Percentiles rank a stretch among this genome's conserved stretches.
These are phyloP conservation scores for Aureobasidium namibiae DNA, from an alignment of 2,329 filamentous ascomycete genomes.

Conservation along the genomic window DNA sequence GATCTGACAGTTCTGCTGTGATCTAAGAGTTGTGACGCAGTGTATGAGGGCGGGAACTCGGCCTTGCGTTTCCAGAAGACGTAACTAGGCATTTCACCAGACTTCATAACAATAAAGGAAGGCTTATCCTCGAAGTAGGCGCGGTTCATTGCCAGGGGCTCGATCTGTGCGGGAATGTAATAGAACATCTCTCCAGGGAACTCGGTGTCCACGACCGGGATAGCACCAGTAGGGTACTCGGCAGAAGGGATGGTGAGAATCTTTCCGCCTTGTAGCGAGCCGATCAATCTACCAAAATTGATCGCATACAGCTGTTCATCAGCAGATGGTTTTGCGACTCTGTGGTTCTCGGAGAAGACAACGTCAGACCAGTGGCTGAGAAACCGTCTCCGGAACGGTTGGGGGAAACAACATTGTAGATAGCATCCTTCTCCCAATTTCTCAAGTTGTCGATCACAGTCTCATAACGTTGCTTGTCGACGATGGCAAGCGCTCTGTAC, in stretches of 20 bases:
- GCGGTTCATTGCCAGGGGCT: not conserved
- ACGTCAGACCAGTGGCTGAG: not conserved
- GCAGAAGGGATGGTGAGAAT: not conserved
- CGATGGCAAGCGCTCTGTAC: not conserved
- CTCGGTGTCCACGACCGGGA: not conserved
- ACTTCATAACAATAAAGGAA: not conserved
- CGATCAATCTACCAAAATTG: not conserved
- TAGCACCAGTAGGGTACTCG: not conserved
- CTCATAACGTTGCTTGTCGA: not conserved
- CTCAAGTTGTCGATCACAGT: not conserved
- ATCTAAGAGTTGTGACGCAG: not conserved
- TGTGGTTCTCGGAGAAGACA: not conserved
- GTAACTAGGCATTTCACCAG: not conserved
- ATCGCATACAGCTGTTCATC: not conserved
- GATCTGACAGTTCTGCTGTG: not conserved
- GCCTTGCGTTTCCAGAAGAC: constrained; percentile 1
- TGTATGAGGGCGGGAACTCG: not conserved
- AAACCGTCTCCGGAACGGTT: not conserved
- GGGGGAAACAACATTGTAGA: not conserved
- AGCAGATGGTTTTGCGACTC: not conserved
- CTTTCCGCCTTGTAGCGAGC: not conserved
- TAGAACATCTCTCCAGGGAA: not conserved
- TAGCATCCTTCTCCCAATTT: not conserved
- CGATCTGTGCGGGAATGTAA: not conserved
- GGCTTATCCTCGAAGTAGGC: not conserved